Conservation (phyloP, 202 grass and related monocot genomes). For the Zoysia matrella region DNA sequence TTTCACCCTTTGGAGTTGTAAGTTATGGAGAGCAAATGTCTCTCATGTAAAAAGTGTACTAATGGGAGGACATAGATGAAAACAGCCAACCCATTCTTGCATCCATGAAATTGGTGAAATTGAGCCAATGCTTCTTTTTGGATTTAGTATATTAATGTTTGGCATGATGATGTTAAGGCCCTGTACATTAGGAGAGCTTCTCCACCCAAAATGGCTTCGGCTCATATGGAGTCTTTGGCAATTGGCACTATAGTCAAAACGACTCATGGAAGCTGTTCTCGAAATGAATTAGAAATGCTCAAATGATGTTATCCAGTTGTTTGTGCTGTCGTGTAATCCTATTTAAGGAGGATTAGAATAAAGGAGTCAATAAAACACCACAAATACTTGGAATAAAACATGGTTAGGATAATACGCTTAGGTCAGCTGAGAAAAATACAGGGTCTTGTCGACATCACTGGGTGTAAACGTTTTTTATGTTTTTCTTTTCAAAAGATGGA, state of each 20-base stretch:
- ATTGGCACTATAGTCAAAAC: too few relatives aligned
- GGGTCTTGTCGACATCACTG: not conserved
- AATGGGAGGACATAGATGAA: slow-evolving; percentile 8
- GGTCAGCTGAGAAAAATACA: not conserved
- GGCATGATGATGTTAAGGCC: too few relatives aligned
- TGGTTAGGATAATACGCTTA: not conserved
- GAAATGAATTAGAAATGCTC: not conserved
- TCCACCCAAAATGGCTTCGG: too few relatives aligned
- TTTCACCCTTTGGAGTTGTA: slow-evolving; percentile 29
- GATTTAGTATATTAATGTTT: not conserved
- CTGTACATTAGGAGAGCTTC: too few relatives aligned
- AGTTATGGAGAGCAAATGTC: not conserved
- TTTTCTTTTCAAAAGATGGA: not conserved
- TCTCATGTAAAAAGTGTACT: not conserved
- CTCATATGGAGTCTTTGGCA: too few relatives aligned
- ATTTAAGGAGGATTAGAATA: slow-evolving; percentile 1
- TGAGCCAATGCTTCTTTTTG: not conserved
- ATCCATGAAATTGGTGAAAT: not conserved
- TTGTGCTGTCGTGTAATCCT: not conserved
- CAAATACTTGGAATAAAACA: not conserved
- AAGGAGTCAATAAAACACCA: not conserved
- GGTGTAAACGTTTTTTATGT: not conserved
- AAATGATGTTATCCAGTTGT: not conserved
- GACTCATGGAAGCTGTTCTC: too few relatives aligned
- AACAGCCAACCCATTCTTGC: slow-evolving; percentile 22